These are phyloP conservation scores for Eucalyptus melliodora DNA, from an alignment of 345 rosid species.

Conservation along the genomic window DNA sequence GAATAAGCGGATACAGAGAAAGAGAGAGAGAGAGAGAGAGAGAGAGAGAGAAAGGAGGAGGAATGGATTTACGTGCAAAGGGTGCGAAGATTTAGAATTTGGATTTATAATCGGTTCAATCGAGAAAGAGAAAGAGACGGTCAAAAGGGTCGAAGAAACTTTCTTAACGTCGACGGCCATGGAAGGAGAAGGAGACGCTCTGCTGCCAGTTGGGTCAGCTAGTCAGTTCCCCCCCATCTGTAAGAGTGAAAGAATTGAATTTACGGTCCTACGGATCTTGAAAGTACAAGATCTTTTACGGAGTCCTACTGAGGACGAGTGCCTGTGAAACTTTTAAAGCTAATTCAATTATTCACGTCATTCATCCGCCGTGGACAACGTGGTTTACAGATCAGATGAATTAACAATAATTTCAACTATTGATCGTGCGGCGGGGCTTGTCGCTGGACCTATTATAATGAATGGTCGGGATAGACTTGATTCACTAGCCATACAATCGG, in stretches of 20 bases:
- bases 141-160: neutral
- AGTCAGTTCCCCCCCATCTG: neutral
- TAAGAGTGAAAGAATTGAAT: neutral
- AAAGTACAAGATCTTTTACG: neutral
- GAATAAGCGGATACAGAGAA: neutral
- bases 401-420: neutral
- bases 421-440: neutral
- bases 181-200: neutral
- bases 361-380: no score
- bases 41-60: neutral
- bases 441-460: no score
- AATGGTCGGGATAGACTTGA: neutral
- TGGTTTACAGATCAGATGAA: neutral
- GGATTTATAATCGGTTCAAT: neutral
- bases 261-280: neutral
- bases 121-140: neutral
- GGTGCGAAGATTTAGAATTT: neutral
- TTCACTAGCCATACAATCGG: neutral
- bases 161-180: neutral
- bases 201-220: neutral
- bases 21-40: neutral
- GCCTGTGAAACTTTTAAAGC: neutral
- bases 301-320: neutral
- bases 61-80: neutral
- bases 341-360: neutral